Evolutionary conservation across 2,329 filamentous ascomycete genomes (phyloP).

Genomic region (Verticillium nonalfalfae): DNA sequence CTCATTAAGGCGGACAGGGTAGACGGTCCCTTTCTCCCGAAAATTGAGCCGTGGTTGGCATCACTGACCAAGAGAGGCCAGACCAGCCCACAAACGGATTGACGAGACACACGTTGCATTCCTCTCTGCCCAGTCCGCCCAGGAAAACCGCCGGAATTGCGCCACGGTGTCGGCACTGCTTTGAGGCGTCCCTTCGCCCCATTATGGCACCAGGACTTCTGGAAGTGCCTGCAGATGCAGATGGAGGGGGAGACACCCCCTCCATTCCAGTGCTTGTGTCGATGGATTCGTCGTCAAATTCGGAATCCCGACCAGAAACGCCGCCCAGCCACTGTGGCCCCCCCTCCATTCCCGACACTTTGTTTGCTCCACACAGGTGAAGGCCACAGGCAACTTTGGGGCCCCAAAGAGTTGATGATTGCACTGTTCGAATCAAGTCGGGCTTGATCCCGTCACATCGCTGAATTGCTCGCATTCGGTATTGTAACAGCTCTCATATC

Average conservation of each 20-base stretch:
- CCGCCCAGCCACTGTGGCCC: neutral
- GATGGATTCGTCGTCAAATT: neutral
- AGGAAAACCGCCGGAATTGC: neutral
- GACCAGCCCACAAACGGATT: neutral
- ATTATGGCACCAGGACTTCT: neutral
- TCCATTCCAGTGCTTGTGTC: neutral
- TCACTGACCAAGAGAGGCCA: conserved; percentile 2
- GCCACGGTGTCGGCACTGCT: neutral
- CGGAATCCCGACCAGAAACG: neutral
- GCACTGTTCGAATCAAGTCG: too few species aligned
- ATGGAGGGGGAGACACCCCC: neutral
- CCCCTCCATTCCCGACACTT: neutral
- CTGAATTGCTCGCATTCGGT: too few species aligned
- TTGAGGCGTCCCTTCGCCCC: neutral
- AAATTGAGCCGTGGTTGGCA: conserved; percentile 7
- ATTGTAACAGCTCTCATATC: too few species aligned
- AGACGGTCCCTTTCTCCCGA: conserved; percentile 7
- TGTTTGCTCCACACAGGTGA: neutral
- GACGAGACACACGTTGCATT: neutral
- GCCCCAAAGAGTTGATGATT: neutral
- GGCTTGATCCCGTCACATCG: too few species aligned
- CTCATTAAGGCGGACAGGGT: conserved; percentile 3
- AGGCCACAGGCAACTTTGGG: neutral
- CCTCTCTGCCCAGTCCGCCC: neutral
- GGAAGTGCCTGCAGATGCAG: neutral